Conservation (phyloP, 2,329 filamentous ascomycete species). For the Phaeophleospora eucalypticola region DNA sequence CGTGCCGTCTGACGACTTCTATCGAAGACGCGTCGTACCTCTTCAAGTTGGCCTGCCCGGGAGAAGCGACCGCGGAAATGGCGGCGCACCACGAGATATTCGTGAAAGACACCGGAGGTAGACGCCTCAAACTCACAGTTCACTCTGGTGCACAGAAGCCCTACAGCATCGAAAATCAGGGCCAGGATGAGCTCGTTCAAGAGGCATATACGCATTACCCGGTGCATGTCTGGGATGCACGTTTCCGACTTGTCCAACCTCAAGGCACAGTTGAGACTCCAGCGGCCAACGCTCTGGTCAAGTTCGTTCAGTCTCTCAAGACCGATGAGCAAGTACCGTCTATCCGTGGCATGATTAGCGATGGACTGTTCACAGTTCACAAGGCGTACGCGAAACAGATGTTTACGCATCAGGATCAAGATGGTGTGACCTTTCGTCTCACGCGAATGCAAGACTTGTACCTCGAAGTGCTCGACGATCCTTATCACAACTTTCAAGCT, state of each 20-base stretch:
- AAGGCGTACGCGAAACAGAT: constrained; percentile 13
- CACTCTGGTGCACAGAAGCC: constrained; percentile 2
- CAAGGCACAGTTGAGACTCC: constrained; percentile 5
- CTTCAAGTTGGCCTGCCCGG: not conserved
- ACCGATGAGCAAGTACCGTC: constrained; percentile 11
- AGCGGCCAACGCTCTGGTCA: constrained; percentile 7
- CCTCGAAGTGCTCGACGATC: constrained; percentile 4
- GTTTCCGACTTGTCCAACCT: constrained; percentile 10
- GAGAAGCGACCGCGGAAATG: not conserved
- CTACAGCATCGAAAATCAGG: constrained; percentile 11
- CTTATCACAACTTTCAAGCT: constrained; percentile 13
- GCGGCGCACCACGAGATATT: constrained; percentile 9
- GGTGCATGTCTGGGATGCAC: constrained; percentile 19
- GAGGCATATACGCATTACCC: constrained; percentile 15
- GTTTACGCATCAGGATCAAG: constrained; percentile 3
- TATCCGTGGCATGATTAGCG: constrained; percentile 8
- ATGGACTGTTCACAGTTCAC: constrained; percentile 7
- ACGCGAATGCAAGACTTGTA: constrained; percentile 14
- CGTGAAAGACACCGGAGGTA: constrained; percentile 10
- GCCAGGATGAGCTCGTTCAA: constrained; percentile 8
- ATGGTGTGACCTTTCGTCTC: constrained; percentile 9
- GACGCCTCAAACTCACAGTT: constrained; percentile 9
- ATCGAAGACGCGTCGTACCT: constrained; percentile 8
- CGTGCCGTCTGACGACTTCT: constrained; percentile 14
- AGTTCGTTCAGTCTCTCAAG: constrained; percentile 18